Percentiles rank a stretch among this genome's conserved stretches.
Evolutionary conservation across 345 rosid species (phyloP).

Genomic region (Gossypium herbaceum): DNA sequence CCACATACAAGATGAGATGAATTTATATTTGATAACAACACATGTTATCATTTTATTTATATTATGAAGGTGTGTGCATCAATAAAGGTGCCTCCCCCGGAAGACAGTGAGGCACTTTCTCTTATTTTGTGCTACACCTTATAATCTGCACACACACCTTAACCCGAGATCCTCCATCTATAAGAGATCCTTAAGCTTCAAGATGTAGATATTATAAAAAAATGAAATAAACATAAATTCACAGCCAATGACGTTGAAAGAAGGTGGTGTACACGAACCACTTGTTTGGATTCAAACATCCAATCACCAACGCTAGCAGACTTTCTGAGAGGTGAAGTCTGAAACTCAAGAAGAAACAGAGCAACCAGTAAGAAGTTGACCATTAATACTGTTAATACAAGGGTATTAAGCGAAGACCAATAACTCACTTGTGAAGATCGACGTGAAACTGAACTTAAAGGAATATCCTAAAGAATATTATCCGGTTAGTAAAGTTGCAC

Average conservation of each 20-base stretch:
- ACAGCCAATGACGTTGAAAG: background rate
- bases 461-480: constrained; percentile 71
- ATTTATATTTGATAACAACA: background rate
- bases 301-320: constrained; percentile 98
- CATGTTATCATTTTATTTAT: no score
- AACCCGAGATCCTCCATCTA: background rate
- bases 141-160: background rate
- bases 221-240: constrained; percentile 17
- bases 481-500: constrained; percentile 41
- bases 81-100: background rate
- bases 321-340: constrained; percentile 82
- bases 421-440: constrained; percentile 77
- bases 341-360: constrained; percentile 26
- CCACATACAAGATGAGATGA: no score
- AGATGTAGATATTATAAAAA: background rate
- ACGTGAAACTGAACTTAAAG: constrained; percentile 71
- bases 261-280: constrained; percentile 38
- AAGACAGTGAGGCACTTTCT: background rate
- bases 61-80: background rate
- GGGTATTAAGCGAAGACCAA: constrained; percentile 25
- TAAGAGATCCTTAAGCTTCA: background rate
- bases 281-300: constrained; percentile 63
- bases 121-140: background rate
- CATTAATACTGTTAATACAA: constrained; percentile 8
- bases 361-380: constrained; percentile 20